Conservation (phyloP, 2,329 filamentous ascomycete species). For the Phialophora verrucosa region DNA sequence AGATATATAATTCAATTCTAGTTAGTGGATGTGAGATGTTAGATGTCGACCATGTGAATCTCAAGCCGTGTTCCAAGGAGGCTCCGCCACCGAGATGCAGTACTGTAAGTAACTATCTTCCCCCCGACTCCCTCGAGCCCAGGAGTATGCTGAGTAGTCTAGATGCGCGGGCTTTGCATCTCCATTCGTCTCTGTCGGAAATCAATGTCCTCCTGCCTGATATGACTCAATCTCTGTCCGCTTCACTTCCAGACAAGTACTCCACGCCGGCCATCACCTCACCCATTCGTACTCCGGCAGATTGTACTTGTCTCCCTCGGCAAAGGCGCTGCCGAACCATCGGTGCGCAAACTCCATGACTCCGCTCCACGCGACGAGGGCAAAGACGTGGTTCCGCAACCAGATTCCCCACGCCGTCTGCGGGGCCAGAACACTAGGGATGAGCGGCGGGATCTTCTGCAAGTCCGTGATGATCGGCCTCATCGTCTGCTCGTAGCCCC, state of each 20-base stretch:
- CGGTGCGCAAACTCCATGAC: slow-evolving; percentile 44
- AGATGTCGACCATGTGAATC: too few relatives aligned
- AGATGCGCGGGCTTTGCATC: too few relatives aligned
- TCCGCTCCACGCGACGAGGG: slow-evolving; percentile 47
- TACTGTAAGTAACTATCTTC: too few relatives aligned
- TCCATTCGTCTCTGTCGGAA: too few relatives aligned
- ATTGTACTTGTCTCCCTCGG: slow-evolving; percentile 42
- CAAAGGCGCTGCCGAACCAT: slow-evolving; percentile 45
- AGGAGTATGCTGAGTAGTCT: too few relatives aligned
- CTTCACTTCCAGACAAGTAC: neutral
- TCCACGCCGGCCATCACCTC: slow-evolving; percentile 8
- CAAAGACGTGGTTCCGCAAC: slow-evolving; percentile 53
- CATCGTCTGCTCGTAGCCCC: slow-evolving; percentile 48
- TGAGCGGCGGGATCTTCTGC: slow-evolving; percentile 44
- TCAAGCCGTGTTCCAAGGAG: too few relatives aligned
- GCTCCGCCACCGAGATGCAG: too few relatives aligned
- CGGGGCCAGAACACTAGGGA: slow-evolving; percentile 50
- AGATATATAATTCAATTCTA: too few relatives aligned
- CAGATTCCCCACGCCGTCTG: slow-evolving; percentile 55
- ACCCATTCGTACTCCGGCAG: slow-evolving; percentile 50
- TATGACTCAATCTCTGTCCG: neutral
- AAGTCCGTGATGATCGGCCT: slow-evolving; percentile 46
- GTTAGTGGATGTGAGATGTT: too few relatives aligned
- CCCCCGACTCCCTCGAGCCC: too few relatives aligned
- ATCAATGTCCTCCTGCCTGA: neutral